Evolutionary conservation across 306 rosid genomes (phyloP).

Genomic region (Canavalia gladiata): DNA sequence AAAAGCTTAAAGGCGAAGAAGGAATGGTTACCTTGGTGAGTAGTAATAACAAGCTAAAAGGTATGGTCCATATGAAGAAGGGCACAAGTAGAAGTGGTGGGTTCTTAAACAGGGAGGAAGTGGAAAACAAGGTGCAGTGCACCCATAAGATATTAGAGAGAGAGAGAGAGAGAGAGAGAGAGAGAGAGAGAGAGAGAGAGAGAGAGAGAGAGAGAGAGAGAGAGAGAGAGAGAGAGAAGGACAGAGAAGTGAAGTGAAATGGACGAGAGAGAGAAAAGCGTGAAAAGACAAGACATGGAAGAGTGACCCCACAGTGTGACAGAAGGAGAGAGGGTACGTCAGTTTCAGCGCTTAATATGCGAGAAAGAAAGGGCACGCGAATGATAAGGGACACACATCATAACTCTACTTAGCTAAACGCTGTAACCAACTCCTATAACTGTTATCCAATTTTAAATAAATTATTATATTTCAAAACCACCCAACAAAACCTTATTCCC

Average conservation of each 20-base stretch:
- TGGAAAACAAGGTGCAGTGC: conserved; percentile 23
- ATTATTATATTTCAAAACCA: no score
- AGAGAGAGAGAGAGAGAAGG: conserved; percentile 47
- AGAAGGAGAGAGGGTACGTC: conserved; percentile 54
- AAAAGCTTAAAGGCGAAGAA: background rate
- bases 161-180: conserved; percentile 41
- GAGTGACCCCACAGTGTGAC: conserved; percentile 47
- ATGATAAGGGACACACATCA: conserved; percentile 52
- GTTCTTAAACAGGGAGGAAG: conserved; percentile 42
- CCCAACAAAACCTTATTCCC: no score
- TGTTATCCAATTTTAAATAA: no score
- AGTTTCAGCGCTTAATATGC: conserved; percentile 67
- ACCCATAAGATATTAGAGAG: no score
- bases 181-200: conserved; percentile 41
- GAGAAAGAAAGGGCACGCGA: conserved; percentile 61
- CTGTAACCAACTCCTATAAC: no score
- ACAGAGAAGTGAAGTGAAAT: conserved; percentile 17
- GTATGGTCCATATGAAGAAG: conserved; percentile 45
- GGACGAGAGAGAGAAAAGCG: conserved; percentile 54
- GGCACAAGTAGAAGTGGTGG: conserved; percentile 12
- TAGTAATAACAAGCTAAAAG: conserved; percentile 26
- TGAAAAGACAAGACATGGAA: conserved; percentile 58
- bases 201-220: conserved; percentile 42
- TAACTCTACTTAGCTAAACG: background rate
- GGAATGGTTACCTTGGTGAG: conserved; percentile 44